phyloP scores from a whole-genome alignment of 2,329 filamentous ascomycete genomes.

The Ustulina deusta region DNA sequence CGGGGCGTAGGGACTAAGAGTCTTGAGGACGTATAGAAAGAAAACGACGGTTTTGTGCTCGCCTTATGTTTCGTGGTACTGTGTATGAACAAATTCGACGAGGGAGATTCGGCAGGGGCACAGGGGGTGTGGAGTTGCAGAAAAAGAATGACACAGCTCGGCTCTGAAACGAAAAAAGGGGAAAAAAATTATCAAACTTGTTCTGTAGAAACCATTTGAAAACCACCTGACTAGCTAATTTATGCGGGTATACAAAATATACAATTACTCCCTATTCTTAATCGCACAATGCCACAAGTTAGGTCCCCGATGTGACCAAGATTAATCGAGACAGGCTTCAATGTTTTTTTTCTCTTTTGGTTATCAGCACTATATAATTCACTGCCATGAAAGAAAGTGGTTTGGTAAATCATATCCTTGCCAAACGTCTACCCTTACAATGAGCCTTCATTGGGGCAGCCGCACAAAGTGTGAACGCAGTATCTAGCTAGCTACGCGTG shows the following conservation, averaged over 20 bases:
- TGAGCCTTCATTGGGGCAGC: constrained; percentile 7
- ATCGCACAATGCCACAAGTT: not conserved
- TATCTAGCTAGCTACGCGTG: constrained; percentile 22
- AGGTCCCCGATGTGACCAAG: not conserved
- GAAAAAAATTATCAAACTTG: constrained; percentile 22
- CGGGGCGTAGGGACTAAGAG: constrained; percentile 49
- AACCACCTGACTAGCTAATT: constrained; percentile 19
- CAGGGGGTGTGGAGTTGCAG: constrained; percentile 12
- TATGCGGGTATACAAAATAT: constrained; percentile 17
- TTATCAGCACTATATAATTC: not conserved
- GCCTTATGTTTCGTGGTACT: constrained; percentile 16
- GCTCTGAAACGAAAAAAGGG: constrained; percentile 20
- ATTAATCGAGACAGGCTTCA: not conserved
- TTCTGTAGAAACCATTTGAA: constrained; percentile 11
- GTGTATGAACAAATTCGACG: constrained; percentile 30
- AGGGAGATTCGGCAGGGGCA: not conserved
- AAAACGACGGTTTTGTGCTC: not conserved
- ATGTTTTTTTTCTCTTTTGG: not conserved
- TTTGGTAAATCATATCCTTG: not conserved
- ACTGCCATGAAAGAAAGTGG: not conserved
- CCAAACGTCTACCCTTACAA: constrained; percentile 8
- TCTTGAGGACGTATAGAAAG: not conserved
- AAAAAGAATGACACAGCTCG: constrained; percentile 31
- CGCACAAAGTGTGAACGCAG: constrained; percentile 4
- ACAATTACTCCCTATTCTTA: not conserved